Evolutionary conservation across 1,284 basidiomycete species (phyloP).

Genomic region (Tremellales sp.): DNA sequence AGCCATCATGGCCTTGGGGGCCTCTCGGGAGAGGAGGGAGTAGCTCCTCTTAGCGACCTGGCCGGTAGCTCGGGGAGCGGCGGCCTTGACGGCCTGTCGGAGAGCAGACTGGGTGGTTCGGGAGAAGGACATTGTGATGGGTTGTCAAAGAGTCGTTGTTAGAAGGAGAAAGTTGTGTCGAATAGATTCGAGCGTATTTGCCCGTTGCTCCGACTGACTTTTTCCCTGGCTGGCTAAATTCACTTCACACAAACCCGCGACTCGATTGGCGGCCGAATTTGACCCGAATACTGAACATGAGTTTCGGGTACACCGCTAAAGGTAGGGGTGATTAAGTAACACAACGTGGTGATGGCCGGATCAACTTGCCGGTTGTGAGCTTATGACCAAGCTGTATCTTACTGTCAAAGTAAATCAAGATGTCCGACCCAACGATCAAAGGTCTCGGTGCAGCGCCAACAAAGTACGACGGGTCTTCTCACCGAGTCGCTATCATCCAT

Average conservation of each 20-base stretch:
- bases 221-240: not conserved
- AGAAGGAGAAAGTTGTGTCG: not conserved
- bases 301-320: not conserved
- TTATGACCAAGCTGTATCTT: too few relatives aligned
- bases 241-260: not conserved
- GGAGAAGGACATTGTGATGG: slow-evolving; percentile 42
- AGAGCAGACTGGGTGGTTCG: slow-evolving; percentile 53
- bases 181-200: not conserved
- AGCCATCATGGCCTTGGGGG: slow-evolving; percentile 43
- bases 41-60: slow-evolving; percentile 57
- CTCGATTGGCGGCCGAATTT: not conserved
- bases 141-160: not conserved
- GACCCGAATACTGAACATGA: not conserved
- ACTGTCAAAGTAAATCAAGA: slow-evolving; percentile 18
- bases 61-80: slow-evolving; percentile 47
- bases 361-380: too few relatives aligned
- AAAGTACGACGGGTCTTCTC: slow-evolving; percentile 67
- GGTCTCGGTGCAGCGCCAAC: slow-evolving; percentile 62
- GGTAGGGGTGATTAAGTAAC: not conserved
- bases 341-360: too few relatives aligned
- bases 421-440: slow-evolving; percentile 60
- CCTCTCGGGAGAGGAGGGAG: slow-evolving; percentile 63
- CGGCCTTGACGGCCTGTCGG: slow-evolving; percentile 48
- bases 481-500: slow-evolving; percentile 85
- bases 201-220: not conserved